These are phyloP conservation scores for Metschnikowia orientalis DNA, from an alignment of 805 yeast genomes.

Conservation along the genomic window DNA sequence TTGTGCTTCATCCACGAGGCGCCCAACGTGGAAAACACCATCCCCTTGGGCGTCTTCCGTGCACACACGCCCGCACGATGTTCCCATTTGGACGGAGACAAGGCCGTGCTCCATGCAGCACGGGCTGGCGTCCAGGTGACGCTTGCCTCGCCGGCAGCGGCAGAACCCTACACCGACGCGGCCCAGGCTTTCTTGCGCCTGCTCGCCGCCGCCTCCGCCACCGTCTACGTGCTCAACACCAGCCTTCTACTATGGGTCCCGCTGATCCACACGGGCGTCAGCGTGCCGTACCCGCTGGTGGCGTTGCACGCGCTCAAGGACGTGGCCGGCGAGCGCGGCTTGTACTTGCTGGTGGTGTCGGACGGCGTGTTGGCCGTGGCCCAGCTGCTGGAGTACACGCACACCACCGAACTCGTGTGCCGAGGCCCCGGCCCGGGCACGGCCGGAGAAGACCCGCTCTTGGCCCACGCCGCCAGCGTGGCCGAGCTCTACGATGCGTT, in stretches of 20 bases:
- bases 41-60: conserved; percentile 28
- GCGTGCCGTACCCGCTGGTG: conserved; percentile 32
- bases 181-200: background rate
- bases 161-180: background rate
- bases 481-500: conserved; percentile 29
- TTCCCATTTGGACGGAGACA: conserved; percentile 34
- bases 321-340: conserved; percentile 10
- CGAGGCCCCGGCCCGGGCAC: background rate
- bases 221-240: conserved; percentile 34
- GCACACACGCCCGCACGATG: conserved; percentile 38
- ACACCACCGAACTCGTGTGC: conserved; percentile 21
- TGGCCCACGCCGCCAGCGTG: conserved; percentile 6
- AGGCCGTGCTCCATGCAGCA: conserved; percentile 40
- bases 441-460: conserved; percentile 13
- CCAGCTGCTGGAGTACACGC: conserved; percentile 16
- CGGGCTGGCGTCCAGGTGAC: conserved; percentile 17
- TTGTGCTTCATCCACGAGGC: conserved; percentile 20
- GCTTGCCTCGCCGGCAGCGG: conserved; percentile 13
- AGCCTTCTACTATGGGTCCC: conserved; percentile 30
- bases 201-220: conserved; percentile 10
- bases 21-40: conserved; percentile 42
- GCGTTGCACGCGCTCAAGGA: conserved; percentile 31
- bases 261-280: conserved; percentile 23
- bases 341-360: conserved; percentile 32
- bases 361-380: conserved; percentile 16